A percentile compares a stretch with the other conserved stretches of the same genome.
phyloP scores from a whole-genome alignment of 2,329 filamentous ascomycete genomes.

The Colletotrichum sublineola region DNA sequence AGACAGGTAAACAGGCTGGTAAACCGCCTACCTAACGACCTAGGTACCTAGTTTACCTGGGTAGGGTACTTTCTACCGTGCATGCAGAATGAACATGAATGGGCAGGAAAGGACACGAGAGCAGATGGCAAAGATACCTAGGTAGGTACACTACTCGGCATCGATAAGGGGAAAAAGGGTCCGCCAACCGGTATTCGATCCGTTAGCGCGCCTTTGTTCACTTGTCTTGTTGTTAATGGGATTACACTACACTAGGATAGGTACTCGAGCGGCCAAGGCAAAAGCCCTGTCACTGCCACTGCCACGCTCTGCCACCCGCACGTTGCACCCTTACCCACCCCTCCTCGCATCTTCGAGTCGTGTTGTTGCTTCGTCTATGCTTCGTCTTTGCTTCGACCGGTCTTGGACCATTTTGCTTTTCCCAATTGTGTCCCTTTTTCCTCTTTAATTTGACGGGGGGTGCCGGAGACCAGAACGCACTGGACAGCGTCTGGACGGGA shows the following conservation, averaged over 20 bases:
- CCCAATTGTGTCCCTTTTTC: too few species aligned
- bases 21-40: too few species aligned
- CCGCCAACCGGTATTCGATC: neutral
- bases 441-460: neutral
- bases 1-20: neutral
- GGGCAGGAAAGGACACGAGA: neutral
- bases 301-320: neutral
- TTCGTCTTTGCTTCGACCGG: neutral
- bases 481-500: conserved; percentile 23
- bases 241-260: too few species aligned
- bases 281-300: neutral
- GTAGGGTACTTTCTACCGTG: neutral
- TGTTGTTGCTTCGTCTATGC: neutral
- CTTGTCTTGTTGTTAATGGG: neutral
- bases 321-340: neutral
- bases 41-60: neutral
- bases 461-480: conserved; percentile 12
- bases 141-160: neutral
- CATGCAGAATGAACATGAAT: neutral
- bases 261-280: too few species aligned
- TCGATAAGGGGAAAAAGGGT: neutral
- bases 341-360: neutral
- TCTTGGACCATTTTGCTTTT: neutral
- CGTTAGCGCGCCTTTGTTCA: neutral
- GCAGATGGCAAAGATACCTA: neutral